Conservation (phyloP, 495 filamentous ascomycete genomes). For the Aspergillus funiculosus region DNA sequence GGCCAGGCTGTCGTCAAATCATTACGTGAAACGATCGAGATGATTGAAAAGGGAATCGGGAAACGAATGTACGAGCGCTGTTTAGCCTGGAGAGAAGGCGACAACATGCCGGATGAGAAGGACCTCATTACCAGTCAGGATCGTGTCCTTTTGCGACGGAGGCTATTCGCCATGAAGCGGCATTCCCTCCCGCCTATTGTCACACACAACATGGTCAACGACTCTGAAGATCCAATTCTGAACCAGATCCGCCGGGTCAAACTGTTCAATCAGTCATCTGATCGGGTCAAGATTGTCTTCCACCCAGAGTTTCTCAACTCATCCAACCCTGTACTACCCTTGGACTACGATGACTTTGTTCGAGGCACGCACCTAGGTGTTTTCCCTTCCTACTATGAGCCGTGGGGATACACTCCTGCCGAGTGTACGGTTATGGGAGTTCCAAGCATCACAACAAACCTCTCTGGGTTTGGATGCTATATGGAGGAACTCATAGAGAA, state of each 20-base stretch:
- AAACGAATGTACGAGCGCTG: constrained; percentile 91
- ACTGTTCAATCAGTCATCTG: constrained; percentile 90
- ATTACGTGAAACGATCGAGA: constrained; percentile 80
- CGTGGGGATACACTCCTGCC: constrained; percentile 97
- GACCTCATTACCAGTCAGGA: constrained; percentile 88
- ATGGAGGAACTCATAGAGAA: constrained; percentile 99
- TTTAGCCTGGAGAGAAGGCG: constrained; percentile 89
- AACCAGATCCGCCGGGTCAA: constrained; percentile 96
- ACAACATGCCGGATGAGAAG: constrained; percentile 89
- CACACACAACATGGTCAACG: constrained; percentile 99
- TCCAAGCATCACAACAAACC: constrained; percentile 94
- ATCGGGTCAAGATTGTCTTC: constrained; percentile 96
- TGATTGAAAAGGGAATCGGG: constrained; percentile 85
- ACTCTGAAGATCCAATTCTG: constrained; percentile 85
- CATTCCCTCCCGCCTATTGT: constrained; percentile 87
- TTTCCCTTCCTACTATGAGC: constrained; percentile 97
- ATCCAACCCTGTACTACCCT: constrained; percentile 85
- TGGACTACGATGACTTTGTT: constrained; percentile 98
- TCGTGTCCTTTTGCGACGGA: constrained; percentile 83
- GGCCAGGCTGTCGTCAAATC: constrained; percentile 97
- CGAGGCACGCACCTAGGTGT: constrained; percentile 93
- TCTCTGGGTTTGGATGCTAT: constrained; percentile 97
- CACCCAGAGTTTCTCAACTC: constrained; percentile 97
- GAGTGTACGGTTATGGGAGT: constrained; percentile 99
- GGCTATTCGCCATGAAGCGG: constrained; percentile 94